Percentiles rank a stretch among this genome's conserved stretches.
These are phyloP conservation scores for Dittrichia graveolens DNA, from an alignment of 129 eudicot genomes.

Conservation along the genomic window DNA sequence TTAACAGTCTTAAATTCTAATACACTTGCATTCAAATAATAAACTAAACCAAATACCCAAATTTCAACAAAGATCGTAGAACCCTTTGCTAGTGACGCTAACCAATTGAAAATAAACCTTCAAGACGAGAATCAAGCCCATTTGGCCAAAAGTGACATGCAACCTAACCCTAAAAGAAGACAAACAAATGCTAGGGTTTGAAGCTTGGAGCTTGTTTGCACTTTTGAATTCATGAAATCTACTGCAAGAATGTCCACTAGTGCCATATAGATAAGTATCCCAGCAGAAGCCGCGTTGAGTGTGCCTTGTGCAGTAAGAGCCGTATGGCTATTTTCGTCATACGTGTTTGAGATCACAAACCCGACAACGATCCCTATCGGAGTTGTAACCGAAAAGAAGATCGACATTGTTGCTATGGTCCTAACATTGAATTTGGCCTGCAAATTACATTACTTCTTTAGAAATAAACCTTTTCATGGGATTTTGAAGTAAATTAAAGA, in stretches of 20 bases:
- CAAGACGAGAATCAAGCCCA: constrained; percentile 44
- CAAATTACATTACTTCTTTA: not conserved
- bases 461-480: not conserved
- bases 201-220: constrained; percentile 45
- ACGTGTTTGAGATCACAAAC: constrained; percentile 36
- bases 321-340: constrained; percentile 45
- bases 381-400: constrained; percentile 49
- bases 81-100: too few species aligned
- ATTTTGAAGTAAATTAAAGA: not conserved
- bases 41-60: too few species aligned
- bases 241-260: constrained; percentile 57
- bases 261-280: constrained; percentile 62
- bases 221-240: constrained; percentile 46
- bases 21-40: too few species aligned
- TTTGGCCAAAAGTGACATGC: constrained; percentile 58
- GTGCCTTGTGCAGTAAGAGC: constrained; percentile 60
- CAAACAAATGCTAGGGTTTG: constrained; percentile 34
- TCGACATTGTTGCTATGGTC: constrained; percentile 33
- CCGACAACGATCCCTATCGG: constrained; percentile 56
- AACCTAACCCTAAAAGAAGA: constrained; percentile 45
- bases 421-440: constrained; percentile 44
- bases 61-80: too few species aligned
- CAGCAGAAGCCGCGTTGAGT: constrained; percentile 49
- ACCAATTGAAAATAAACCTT: not conserved
- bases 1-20: too few species aligned